A percentile compares a stretch with the other conserved stretches of the same genome.
Evolutionary conservation across 805 yeast genomes (phyloP).

Genomic region (Lipomyces starkeyi): DNA sequence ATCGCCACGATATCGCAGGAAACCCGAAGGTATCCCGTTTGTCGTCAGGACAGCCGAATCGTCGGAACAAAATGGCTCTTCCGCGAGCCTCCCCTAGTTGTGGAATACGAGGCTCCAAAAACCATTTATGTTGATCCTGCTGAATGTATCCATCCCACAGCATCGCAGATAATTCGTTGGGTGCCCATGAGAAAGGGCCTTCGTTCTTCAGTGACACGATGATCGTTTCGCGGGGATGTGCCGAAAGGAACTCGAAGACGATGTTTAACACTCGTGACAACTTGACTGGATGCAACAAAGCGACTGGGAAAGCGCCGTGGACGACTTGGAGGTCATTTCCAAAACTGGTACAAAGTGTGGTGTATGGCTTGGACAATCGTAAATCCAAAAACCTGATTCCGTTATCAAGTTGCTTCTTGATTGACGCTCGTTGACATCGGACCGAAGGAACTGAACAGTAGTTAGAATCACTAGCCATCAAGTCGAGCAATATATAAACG

Average conservation of each 20-base stretch:
- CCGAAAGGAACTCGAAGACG: slow-evolving; percentile 61
- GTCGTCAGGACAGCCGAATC: slow-evolving; percentile 51
- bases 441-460: slow-evolving; percentile 62
- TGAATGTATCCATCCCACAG: slow-evolving; percentile 64
- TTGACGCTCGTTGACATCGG: slow-evolving; percentile 70
- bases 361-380: slow-evolving; percentile 64
- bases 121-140: slow-evolving; percentile 62
- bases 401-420: slow-evolving; percentile 66
- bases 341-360: slow-evolving; percentile 50
- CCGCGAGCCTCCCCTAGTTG: slow-evolving; percentile 68
- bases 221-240: slow-evolving; percentile 63
- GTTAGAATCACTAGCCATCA: not conserved
- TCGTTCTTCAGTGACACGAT: slow-evolving; percentile 75
- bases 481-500: not conserved
- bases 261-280: slow-evolving; percentile 61
- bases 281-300: slow-evolving; percentile 60
- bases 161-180: slow-evolving; percentile 64
- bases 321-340: slow-evolving; percentile 64
- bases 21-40: slow-evolving; percentile 58
- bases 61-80: slow-evolving; percentile 66
- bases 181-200: slow-evolving; percentile 70
- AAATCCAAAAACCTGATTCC: slow-evolving; percentile 81
- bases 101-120: slow-evolving; percentile 62
- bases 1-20: slow-evolving; percentile 69
- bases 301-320: slow-evolving; percentile 79